Base-by-base conservation (phyloP, 1,139 yeast genomes). In the Pichia sp. region DNA sequence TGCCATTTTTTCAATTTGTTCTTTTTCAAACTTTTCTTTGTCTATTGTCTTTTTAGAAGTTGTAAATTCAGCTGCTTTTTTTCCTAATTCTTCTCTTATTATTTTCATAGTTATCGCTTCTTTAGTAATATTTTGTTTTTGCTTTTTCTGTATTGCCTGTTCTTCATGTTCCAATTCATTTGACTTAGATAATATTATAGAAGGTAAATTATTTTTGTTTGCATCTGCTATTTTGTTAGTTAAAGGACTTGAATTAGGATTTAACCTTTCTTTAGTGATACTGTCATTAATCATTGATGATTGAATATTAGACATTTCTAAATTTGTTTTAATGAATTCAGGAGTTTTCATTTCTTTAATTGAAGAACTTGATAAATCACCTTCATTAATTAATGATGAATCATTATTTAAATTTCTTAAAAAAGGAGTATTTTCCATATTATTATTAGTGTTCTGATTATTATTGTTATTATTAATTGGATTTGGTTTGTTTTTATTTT, bases 351-450 rank as follows among this genome's bases (percentile, higher is more conserved):
- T 34, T 5, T 28, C 32, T 29, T 38, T 46, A 3, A 49, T n/a
- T 8, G 52, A 49, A 18, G 52, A 46, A 28, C 39, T 49, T n/a
- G 49, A 46, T 8, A 44, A 11, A 34, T 49, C 49, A 11, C 42
- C 40, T 7, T 49, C 47, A 18, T 42, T n/a, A 18, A 46, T 49
- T 7, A 46, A 30, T 5, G 50, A 46, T 3, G 49, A 47, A 26
- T 49, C 48, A n/a, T 40, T 45, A 18, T 41, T 45, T 28, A 40
- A 30, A 4, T 30, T 41, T 5, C 27, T 28, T 31, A 44, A 40
- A 31, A 40, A 40, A 3, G 47, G 44, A 25, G 34, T 10, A 18
- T 18, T 18, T 37, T 37, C 32, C 11, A 11, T 27, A 27, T 11
- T 25, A 40, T 38, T 32, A 10, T 11, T 27, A 11, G 18, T 18